Evolutionary conservation across 1,284 basidiomycete species (phyloP).

Genomic region (Ceratobasidium sp.): DNA sequence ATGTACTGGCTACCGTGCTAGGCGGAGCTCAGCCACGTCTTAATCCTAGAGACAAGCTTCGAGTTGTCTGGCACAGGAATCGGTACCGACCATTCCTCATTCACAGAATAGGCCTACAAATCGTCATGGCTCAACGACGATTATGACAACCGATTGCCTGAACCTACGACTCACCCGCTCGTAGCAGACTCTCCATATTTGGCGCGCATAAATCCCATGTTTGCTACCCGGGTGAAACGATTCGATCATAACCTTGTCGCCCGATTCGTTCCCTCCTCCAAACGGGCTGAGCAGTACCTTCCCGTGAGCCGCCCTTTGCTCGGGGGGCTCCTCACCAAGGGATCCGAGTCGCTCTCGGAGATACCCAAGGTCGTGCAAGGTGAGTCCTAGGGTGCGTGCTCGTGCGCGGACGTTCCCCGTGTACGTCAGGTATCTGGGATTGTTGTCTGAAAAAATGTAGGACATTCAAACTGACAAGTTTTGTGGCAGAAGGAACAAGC

Average conservation of each 20-base stretch:
- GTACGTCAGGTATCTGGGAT: conserved; percentile 8
- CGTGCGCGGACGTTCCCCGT: conserved; percentile 10
- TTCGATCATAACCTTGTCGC: conserved; percentile 15
- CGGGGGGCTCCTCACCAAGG: not conserved
- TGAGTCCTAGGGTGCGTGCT: conserved; percentile 2
- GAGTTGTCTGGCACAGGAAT: conserved; percentile 3
- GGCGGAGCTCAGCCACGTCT: not conserved
- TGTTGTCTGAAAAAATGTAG: not conserved
- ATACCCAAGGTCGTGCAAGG: conserved; percentile 8
- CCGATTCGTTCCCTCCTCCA: conserved; percentile 13
- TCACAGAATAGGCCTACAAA: conserved; percentile 12
- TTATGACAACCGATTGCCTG: not conserved
- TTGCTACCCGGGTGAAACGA: conserved; percentile 4
- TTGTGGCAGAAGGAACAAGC: not conserved
- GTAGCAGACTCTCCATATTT: conserved; percentile 18
- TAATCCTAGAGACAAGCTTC: conserved; percentile 11
- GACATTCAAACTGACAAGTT: not conserved
- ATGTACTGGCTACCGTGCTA: not conserved
- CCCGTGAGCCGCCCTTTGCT: not conserved
- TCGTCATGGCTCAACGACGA: not conserved
- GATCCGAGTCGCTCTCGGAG: conserved; percentile 7
- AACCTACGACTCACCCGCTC: conserved; percentile 10
- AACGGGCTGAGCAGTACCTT: conserved; percentile 20
- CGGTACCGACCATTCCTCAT: conserved; percentile 16
- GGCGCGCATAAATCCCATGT: conserved; percentile 28